Evolutionary conservation across 192 early-diverging fungal genomes (phyloP).

Genomic region (Entomortierella parvispora): DNA sequence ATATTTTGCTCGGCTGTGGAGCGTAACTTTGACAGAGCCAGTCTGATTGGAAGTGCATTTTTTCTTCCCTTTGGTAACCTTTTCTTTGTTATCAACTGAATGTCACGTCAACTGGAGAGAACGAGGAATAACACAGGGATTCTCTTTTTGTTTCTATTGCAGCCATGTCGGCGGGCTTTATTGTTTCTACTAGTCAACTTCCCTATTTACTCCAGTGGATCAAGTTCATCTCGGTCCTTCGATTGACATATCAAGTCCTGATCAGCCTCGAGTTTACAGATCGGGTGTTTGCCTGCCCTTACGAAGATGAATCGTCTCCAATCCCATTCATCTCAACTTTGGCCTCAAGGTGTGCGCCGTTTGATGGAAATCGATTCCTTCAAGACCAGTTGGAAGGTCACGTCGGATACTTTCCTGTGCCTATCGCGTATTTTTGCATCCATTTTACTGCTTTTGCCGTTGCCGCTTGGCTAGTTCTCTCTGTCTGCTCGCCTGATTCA

Average conservation of each 20-base stretch:
- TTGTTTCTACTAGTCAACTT: conserved; percentile 9
- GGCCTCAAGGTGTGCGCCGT: neutral
- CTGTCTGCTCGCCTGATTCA: neutral
- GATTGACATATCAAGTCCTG: conserved; percentile 2
- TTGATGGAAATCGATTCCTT: conserved; percentile 15
- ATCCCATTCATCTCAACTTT: no score
- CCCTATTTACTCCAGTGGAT: conserved; percentile 9
- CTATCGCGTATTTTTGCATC: neutral
- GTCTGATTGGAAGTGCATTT: no score
- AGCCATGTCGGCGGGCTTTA: conserved; percentile 5
- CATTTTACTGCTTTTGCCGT: neutral
- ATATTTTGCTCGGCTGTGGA: no score
- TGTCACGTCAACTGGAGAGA: no score
- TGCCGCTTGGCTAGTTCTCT: neutral
- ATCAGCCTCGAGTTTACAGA: conserved; percentile 19
- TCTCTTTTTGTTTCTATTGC: no score
- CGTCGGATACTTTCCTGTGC: neutral
- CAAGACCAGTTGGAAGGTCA: neutral
- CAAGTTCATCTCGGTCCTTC: neutral
- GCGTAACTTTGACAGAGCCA: no score
- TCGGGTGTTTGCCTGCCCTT: conserved; percentile 6
- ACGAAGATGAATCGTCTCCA: neutral
- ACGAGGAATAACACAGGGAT: neutral
- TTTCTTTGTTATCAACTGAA: neutral
- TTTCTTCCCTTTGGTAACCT: no score